phyloP scores from a whole-genome alignment of 2,329 filamentous ascomycete genomes.

The Rhynchosporium agropyri region DNA sequence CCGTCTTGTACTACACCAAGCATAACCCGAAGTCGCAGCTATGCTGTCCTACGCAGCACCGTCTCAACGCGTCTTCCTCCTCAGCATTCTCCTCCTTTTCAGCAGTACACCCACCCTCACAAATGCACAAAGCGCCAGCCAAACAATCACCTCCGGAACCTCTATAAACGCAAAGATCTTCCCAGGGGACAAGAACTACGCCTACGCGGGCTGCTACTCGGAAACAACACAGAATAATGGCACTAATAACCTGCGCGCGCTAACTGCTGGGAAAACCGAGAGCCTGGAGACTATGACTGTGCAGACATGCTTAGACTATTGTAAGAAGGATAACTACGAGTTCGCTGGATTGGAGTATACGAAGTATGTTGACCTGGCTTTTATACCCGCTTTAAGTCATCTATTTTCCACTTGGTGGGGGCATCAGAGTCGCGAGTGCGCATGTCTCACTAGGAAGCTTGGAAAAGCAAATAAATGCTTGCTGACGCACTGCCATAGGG shows the following conservation, averaged over 20 bases:
- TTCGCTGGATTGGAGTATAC: constrained; percentile 41
- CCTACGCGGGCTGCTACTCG: constrained; percentile 46
- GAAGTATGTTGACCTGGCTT: constrained; percentile 28
- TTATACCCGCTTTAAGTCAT: background rate
- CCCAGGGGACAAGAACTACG: constrained; percentile 26
- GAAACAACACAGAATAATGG: constrained; percentile 41
- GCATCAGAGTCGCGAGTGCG: background rate
- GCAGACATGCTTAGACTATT: constrained; percentile 32
- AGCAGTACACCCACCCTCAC: background rate
- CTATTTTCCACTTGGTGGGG: background rate
- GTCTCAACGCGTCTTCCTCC: constrained; percentile 2
- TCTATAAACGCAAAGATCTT: constrained; percentile 26
- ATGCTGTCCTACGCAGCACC: background rate
- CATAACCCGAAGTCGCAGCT: background rate
- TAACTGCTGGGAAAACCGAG: constrained; percentile 29
- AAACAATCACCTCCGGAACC: constrained; percentile 18
- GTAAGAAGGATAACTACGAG: constrained; percentile 24
- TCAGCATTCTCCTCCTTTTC: constrained; percentile 1
- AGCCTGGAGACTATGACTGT: constrained; percentile 36
- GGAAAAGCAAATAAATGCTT: too few relatives aligned
- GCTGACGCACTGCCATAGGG: constrained; percentile 45
- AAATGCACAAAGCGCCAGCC: constrained; percentile 9
- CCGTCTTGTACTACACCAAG: background rate
- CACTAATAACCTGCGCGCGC: constrained; percentile 31
- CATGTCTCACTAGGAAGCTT: background rate